phyloP scores from a whole-genome alignment of 768 basidiomycete genomes.

The Pisolithus microcarpus region DNA sequence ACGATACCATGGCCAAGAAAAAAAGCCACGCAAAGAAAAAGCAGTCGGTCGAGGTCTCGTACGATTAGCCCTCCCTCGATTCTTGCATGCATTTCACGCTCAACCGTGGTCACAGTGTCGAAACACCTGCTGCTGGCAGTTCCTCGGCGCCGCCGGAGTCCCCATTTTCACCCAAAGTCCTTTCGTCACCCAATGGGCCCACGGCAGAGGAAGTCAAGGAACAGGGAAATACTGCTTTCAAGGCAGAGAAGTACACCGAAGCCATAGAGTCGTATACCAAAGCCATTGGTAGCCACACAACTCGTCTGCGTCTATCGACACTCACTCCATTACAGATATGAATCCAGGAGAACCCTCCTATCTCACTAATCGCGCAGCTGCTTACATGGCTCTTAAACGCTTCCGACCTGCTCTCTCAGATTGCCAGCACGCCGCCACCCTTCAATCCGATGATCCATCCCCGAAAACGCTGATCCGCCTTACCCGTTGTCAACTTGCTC shows the following conservation, averaged over 20 bases:
- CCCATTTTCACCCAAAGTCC: conserved; percentile 4
- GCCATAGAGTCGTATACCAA: conserved; percentile 71
- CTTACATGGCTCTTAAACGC: conserved; percentile 74
- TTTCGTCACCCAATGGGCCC: conserved; percentile 27
- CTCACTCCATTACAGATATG: conserved; percentile 35
- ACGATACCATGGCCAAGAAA: conserved; percentile 25
- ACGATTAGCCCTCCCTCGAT: conserved; percentile 1
- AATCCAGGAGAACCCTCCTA: conserved; percentile 65
- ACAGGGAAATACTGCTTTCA: conserved; percentile 70
- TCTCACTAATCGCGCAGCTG: conserved; percentile 80
- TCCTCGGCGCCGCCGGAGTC: background rate
- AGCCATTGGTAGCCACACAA: conserved; percentile 51
- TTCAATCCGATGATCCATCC: conserved; percentile 57
- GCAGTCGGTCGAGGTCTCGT: conserved; percentile 19
- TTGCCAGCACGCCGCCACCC: conserved; percentile 63
- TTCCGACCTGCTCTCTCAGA: conserved; percentile 71
- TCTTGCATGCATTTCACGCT: background rate
- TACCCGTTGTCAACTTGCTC: conserved; percentile 76
- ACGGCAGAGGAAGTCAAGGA: conserved; percentile 58
- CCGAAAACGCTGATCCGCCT: conserved; percentile 77
- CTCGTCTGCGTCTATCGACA: conserved; percentile 16
- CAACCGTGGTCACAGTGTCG: background rate
- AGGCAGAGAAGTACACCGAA: conserved; percentile 51
- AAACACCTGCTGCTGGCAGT: conserved; percentile 10
- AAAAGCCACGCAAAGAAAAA: conserved; percentile 23